Evolutionary conservation across 208 protist species (phyloP), one percentile per base, ranked within the genome.

Genomic region (Naegleria lovaniensis): DNA sequence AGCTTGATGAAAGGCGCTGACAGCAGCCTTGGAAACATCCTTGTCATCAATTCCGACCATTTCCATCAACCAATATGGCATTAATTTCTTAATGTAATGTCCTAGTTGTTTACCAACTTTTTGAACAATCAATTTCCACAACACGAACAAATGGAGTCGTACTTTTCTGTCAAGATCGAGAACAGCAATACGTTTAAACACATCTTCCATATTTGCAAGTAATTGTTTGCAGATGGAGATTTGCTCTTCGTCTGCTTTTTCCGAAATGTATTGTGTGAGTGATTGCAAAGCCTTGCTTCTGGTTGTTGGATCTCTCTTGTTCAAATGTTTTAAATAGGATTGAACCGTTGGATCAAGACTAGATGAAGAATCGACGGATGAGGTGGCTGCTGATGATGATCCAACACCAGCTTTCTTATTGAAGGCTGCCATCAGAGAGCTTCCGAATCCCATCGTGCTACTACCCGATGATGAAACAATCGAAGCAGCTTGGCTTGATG

Each of bases 271-370:
- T 51, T 51, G 25, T 58, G 39, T n/a, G 13, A 88, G 39, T 19
- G 16, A 25, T n/a, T 51, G 13, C 16, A 88, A 55, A 19, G 84
- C 84, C 22, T 88, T 88, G 5, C 11, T 58, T 88, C 41, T 55
- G 6, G 84, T 88, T 4, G 39, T 88, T 33, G 84, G 43, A 88
- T 88, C 84, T 58, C 41, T 88, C n/a, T 88, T 88, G 6, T 48
- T 59, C 41, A 88, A 88, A 88, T 88, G 84, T 58, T 88, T 88
- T 9, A 88, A 88, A 58, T 88, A 33, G 36, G 83, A 51, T 87
- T 36, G 33, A 29, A 87, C 29, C 0, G 36, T 41, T 33, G 83
- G 39, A 87, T 87, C 83, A 9, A 25, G 19, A 48, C 5, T 48
- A 38, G 76, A 22, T 85, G n/a, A 11, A 41, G n/a, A 85, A 48